Conservation (phyloP, 78 protist genomes). For the Pigoraptor vietnamica region DNA sequence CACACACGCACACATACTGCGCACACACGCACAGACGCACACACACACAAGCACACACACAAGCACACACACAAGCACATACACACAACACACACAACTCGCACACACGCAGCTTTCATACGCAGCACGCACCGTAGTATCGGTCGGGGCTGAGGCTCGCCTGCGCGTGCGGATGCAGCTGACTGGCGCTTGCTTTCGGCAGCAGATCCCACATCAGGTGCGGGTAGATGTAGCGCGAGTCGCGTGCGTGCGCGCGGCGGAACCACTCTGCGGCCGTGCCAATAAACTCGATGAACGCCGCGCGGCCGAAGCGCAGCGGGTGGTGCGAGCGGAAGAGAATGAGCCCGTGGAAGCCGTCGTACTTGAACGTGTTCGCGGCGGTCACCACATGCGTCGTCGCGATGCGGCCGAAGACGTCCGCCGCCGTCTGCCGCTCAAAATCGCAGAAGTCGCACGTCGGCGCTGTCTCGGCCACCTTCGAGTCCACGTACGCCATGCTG, state of each 20-base stretch:
- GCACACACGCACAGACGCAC: too few relatives aligned
- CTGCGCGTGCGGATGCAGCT: slow-evolving; percentile 25
- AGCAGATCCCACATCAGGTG: slow-evolving; percentile 33
- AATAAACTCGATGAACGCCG: neutral
- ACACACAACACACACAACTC: too few relatives aligned
- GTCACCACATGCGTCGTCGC: neutral
- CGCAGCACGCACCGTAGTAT: slow-evolving; percentile 12
- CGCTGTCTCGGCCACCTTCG: neutral
- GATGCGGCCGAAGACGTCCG: neutral
- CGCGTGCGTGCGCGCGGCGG: neutral
- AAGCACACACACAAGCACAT: too few relatives aligned
- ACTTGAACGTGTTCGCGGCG: slow-evolving; percentile 4
- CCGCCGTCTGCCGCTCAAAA: neutral
- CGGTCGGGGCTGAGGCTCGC: slow-evolving; percentile 11
- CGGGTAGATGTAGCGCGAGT: neutral
- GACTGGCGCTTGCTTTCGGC: slow-evolving; percentile 17
- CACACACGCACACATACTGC: too few relatives aligned
- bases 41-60: too few relatives aligned
- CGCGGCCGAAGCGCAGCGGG: neutral
- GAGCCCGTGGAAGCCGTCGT: slow-evolving; percentile 16
- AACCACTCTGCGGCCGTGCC: neutral
- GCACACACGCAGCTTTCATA: too few relatives aligned
- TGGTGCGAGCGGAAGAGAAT: neutral
- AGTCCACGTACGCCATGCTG: neutral
- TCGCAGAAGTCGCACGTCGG: slow-evolving; percentile 12